phyloP scores from a whole-genome alignment of 495 filamentous ascomycete species.

The Daldinia decipiens region DNA sequence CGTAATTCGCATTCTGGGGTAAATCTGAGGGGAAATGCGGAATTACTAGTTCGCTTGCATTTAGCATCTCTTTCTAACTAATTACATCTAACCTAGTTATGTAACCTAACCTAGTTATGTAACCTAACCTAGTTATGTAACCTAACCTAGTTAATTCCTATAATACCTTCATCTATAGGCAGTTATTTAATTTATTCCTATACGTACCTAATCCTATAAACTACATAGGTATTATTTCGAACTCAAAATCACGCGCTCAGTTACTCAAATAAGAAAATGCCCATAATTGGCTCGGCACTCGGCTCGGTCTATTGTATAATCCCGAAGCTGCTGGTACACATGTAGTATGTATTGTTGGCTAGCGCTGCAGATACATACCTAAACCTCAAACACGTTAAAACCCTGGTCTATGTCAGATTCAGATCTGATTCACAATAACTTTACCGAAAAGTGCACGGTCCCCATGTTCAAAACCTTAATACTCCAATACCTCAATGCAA shows the following conservation, averaged over 20 bases:
- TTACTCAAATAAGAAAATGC: neutral
- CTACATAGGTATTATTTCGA: neutral
- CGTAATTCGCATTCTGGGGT: slow-evolving; percentile 6
- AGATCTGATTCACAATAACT: slow-evolving; percentile 30
- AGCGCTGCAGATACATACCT: neutral
- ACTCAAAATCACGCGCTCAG: no score
- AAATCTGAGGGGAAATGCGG: neutral
- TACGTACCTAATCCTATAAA: neutral
- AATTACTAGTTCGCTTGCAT: neutral
- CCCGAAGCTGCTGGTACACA: neutral
- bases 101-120: no score
- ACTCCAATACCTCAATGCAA: slow-evolving; percentile 26
- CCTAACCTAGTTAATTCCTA: neutral
- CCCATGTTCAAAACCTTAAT: slow-evolving; percentile 33
- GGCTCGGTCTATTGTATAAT: neutral
- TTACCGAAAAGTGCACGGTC: slow-evolving; percentile 31
- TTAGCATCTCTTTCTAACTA: neutral
- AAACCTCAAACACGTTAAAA: slow-evolving; percentile 17
- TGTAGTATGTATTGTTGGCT: neutral
- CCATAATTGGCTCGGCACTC: neutral
- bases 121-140: no score
- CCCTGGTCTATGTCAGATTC: slow-evolving; percentile 6
- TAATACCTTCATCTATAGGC: neutral
- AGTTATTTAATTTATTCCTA: neutral
- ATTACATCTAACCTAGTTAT: no score